Evolutionary conservation across 768 basidiomycete species (phyloP), one percentile per base, ranked within the genome.

Genomic region (Leccinum subgranulosum): DNA sequence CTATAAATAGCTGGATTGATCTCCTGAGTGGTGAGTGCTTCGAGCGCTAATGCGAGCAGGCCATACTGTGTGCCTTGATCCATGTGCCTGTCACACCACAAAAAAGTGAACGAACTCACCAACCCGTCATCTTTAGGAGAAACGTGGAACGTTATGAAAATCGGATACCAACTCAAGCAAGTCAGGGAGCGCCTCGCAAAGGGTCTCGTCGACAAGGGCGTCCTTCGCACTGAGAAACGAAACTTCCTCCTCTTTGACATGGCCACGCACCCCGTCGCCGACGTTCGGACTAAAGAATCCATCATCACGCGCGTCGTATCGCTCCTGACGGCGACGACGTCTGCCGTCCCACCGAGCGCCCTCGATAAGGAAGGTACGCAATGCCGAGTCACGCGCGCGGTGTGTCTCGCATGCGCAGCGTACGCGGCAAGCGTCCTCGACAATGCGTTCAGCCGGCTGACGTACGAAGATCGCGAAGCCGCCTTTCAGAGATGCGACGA

Each of bases 111-210:
- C 5, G n/a, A n/a, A 49, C 54, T 56, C 14, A 58, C 54, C 12
- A 12, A 61, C 17, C 21, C 2, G 46, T 39, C 49, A 14, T 34
- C n/a, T 46, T 27, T 17, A 98, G 95, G 96, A 55, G 96, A 99
- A 77, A 98, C 96, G 49, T 99, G 96, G 96, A 99, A 98, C 74
- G 94, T 99, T 8, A 94, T 98, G 88, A 98, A 98, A 76, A 98
- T 99, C 54, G 95, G 95, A 23, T 99, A 93, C 75, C 96, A 99
- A 74, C 86, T 99, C 49, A 98, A 98, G 74, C 96, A 98, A 75
- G 96, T 98, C 41, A 88, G 96, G 48, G 96, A 99, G 76, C 90
- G 96, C 17, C 87, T 99, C 41, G 94, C 95, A 14, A 99, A 99
- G 72, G 86, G 96, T 3, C 84, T 99, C 41, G 96, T 98, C 52